A percentile compares a stretch with the other conserved stretches of the same genome.
Evolutionary conservation across 768 basidiomycete genomes (phyloP).

Genomic region (Trametes maxima): DNA sequence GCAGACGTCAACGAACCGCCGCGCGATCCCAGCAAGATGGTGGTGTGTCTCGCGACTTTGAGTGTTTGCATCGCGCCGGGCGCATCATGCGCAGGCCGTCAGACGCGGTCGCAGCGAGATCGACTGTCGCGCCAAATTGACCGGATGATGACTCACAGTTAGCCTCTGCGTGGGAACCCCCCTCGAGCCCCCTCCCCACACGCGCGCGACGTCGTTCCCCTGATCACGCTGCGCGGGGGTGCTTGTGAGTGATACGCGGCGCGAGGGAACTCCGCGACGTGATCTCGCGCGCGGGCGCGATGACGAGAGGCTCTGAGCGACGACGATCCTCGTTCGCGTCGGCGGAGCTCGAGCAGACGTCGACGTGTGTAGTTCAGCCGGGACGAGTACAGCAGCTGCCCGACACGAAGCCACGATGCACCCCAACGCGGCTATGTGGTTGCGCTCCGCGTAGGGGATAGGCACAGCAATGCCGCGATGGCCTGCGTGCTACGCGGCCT

Average conservation of each 20-base stretch:
- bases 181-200: no score
- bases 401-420: no score
- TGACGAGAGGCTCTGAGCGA: neutral
- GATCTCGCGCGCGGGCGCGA: no score
- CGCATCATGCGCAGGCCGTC: conserved; percentile 18
- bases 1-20: no score
- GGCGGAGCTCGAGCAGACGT: conserved; percentile 1
- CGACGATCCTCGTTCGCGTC: neutral
- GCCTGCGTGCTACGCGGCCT: no score
- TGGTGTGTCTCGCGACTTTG: neutral
- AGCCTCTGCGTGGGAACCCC: neutral
- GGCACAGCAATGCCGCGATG: no score
- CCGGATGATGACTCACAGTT: conserved; percentile 6
- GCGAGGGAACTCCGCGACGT: conserved; percentile 5
- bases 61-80: conserved; percentile 17
- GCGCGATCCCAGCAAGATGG: neutral
- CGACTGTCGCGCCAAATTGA: conserved; percentile 3
- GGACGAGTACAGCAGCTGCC: no score
- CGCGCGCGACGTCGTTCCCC: neutral
- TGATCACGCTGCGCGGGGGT: neutral
- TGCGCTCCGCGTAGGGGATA: no score
- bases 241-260: conserved; percentile 4
- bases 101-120: conserved; percentile 12
- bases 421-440: no score
- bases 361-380: no score